Conservation (phyloP, 2,329 filamentous ascomycete species). For the Talaromyces pinophilus region DNA sequence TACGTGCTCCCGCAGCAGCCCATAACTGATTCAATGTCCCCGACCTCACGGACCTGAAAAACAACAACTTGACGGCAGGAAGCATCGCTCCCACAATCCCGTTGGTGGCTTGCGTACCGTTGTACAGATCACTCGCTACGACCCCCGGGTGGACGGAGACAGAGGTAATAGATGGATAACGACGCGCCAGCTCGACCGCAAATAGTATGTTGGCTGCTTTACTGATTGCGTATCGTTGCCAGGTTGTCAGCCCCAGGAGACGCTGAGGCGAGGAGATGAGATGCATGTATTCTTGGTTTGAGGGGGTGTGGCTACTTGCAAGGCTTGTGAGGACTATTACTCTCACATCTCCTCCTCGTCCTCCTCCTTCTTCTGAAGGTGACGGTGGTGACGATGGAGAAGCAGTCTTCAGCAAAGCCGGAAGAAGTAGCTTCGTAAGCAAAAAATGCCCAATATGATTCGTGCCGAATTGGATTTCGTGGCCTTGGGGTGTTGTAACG, state of each 20-base stretch:
- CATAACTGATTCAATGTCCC: constrained; percentile 48
- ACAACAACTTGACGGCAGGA: constrained; percentile 24
- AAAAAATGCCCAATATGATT: constrained; percentile 52
- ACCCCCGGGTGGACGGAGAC: constrained; percentile 55
- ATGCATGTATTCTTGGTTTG: not conserved
- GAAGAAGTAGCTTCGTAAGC: constrained; percentile 47
- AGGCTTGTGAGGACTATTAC: constrained; percentile 44
- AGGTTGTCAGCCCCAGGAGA: constrained; percentile 41
- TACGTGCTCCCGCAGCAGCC: constrained; percentile 40
- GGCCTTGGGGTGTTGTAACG: constrained; percentile 42
- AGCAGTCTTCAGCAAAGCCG: constrained; percentile 42
- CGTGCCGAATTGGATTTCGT: constrained; percentile 50
- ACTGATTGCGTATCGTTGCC: constrained; percentile 53
- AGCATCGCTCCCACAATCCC: constrained; percentile 30
- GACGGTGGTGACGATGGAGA: constrained; percentile 1
- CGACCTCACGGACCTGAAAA: constrained; percentile 37
- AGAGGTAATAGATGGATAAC: constrained; percentile 46
- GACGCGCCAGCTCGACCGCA: constrained; percentile 49
- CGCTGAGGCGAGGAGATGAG: not conserved
- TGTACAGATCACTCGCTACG: constrained; percentile 45
- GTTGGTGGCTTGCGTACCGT: constrained; percentile 32
- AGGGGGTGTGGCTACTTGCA: constrained; percentile 38
- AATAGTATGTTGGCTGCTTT: constrained; percentile 55
- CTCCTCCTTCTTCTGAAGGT: not conserved
- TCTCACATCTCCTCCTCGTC: constrained; percentile 32